phyloP scores from a whole-genome alignment of 768 basidiomycete species.

The Auricularia heimuer region DNA sequence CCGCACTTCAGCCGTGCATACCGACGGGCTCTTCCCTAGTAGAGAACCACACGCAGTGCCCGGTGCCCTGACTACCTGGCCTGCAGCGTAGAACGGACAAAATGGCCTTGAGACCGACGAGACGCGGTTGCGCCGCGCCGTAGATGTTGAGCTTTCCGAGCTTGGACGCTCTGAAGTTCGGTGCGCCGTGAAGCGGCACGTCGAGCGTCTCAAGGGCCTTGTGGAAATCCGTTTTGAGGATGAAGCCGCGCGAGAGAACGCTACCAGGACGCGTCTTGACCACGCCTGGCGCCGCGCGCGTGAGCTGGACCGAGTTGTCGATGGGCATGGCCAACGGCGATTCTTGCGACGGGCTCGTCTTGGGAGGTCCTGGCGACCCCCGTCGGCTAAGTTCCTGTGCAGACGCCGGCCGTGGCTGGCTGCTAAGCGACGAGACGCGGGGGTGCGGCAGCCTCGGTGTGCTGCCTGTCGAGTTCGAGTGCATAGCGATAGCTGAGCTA shows the following conservation, averaged over 20 bases:
- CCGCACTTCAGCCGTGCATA: slow-evolving; percentile 27
- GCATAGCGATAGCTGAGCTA: background rate
- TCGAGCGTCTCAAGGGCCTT: slow-evolving; percentile 77
- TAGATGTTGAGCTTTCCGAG: slow-evolving; percentile 80
- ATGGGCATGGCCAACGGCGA: background rate
- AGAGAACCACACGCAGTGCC: slow-evolving; percentile 89
- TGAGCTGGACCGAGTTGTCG: slow-evolving; percentile 3
- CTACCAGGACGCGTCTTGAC: slow-evolving; percentile 79
- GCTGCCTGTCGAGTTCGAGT: background rate
- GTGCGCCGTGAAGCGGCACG: slow-evolving; percentile 86
- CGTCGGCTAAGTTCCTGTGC: background rate
- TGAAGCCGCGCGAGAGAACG: slow-evolving; percentile 80
- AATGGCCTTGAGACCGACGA: slow-evolving; percentile 83
- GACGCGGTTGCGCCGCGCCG: slow-evolving; percentile 91
- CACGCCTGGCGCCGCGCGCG: slow-evolving; percentile 46
- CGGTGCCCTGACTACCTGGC: slow-evolving; percentile 50
- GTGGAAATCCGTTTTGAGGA: slow-evolving; percentile 89
- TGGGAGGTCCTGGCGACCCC: background rate
- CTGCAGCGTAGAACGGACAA: slow-evolving; percentile 73
- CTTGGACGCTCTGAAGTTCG: slow-evolving; percentile 84
- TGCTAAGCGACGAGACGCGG: background rate
- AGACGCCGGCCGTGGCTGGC: background rate
- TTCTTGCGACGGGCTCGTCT: background rate
- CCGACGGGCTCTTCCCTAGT: slow-evolving; percentile 93
- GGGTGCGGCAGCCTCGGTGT: background rate